phyloP scores from a whole-genome alignment of 1,284 basidiomycete species.

The Rhodotorula sp. region DNA sequence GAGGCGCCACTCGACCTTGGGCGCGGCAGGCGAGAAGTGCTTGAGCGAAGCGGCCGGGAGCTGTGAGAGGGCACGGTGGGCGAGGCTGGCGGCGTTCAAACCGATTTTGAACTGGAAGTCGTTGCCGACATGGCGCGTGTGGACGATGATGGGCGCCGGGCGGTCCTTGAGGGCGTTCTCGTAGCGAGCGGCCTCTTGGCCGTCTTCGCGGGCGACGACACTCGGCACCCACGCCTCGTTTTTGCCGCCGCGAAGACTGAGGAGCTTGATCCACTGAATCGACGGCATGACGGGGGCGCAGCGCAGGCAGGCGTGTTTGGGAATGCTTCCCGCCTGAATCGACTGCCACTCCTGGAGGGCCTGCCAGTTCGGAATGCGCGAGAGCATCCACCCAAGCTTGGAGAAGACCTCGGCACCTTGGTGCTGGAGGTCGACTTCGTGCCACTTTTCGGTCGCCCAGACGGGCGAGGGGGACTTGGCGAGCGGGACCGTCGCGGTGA shows the following conservation, averaged over 20 bases:
- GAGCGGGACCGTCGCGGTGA: constrained; percentile 69
- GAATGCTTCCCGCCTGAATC: constrained; percentile 42
- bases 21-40: not conserved
- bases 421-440: constrained; percentile 77
- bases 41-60: constrained; percentile 59
- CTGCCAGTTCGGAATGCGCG: constrained; percentile 72
- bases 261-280: constrained; percentile 66
- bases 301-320: constrained; percentile 59
- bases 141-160: constrained; percentile 82
- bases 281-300: constrained; percentile 77
- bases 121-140: constrained; percentile 69
- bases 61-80: constrained; percentile 80
- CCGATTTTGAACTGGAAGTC: constrained; percentile 73
- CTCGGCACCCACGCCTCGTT: constrained; percentile 36
- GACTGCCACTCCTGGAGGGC: constrained; percentile 65
- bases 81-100: constrained; percentile 79
- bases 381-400: constrained; percentile 78
- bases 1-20: constrained; percentile 52
- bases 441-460: constrained; percentile 73
- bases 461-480: constrained; percentile 61
- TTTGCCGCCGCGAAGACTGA: constrained; percentile 54
- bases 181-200: constrained; percentile 60
- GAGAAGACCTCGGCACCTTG: constrained; percentile 73
- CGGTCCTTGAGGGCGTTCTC: constrained; percentile 70
- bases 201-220: constrained; percentile 69